Conservation (phyloP, 495 filamentous ascomycete species). For the Tuber indicum region DNA sequence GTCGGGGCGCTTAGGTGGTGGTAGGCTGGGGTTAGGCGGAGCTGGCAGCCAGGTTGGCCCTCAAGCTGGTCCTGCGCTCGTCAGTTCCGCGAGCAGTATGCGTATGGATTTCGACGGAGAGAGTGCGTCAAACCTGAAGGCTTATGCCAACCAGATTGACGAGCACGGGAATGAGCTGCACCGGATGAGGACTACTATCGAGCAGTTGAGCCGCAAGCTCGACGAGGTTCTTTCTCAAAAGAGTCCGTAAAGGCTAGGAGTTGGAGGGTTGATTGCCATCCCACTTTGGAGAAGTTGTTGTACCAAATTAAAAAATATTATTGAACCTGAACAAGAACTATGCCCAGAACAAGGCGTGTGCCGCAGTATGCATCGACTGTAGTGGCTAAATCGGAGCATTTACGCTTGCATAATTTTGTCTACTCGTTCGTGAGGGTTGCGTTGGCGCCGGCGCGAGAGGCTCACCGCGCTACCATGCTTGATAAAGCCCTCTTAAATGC, state of each 20-base stretch:
- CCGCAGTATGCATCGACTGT: conserved; percentile 19
- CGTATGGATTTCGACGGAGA: conserved; percentile 36
- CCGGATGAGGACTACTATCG: conserved; percentile 39
- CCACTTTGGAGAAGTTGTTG: conserved; percentile 1
- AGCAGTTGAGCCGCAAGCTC: conserved; percentile 43
- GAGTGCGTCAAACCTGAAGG: conserved; percentile 23
- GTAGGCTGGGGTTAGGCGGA: conserved; percentile 41
- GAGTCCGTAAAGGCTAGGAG: conserved; percentile 11
- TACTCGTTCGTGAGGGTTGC: conserved; percentile 24
- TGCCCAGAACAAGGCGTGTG: conserved; percentile 19
- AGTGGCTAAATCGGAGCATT: conserved; percentile 30
- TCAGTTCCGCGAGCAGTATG: conserved; percentile 35
- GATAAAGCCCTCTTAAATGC: conserved; percentile 5
- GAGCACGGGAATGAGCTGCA: conserved; percentile 24
- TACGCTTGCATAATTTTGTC: conserved; percentile 31
- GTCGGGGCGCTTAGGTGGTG: conserved; percentile 36
- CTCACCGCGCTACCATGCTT: conserved; percentile 22
- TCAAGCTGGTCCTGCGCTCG: conserved; percentile 37
- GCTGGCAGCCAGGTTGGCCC: conserved; percentile 21
- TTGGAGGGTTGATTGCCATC: conserved; percentile 3
- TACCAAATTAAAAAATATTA: conserved; percentile 27
- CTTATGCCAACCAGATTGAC: conserved; percentile 26
- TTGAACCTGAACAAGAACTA: conserved; percentile 21
- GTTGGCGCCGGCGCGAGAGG: conserved; percentile 35
- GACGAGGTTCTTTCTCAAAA: conserved; percentile 40